Evolutionary conservation across 352 stramenopile genomes (phyloP).

Genomic region (Phytophthora tentaculata): DNA sequence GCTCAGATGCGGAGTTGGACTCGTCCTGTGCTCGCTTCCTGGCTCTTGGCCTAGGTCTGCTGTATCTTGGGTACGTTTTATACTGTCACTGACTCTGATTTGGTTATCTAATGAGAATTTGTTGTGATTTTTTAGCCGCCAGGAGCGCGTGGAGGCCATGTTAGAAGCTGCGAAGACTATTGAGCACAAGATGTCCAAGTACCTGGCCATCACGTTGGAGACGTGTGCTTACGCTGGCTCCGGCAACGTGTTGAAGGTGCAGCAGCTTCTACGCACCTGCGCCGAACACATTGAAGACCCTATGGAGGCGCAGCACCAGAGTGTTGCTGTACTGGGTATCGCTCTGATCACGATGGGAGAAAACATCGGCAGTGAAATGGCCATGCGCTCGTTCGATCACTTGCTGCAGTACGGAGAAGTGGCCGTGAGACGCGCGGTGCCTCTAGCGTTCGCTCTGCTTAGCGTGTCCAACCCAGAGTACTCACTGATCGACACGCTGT

Average conservation of each 20-base stretch:
- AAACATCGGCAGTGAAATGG: conserved; percentile 98
- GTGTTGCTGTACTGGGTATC: conserved; percentile 97
- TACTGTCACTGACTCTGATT: conserved; percentile 29
- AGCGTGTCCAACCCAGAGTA: conserved; percentile 99
- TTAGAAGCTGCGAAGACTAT: conserved; percentile 98
- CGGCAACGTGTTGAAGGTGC: conserved; percentile 99
- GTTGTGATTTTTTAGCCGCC: conserved; percentile 50
- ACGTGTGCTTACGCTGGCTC: conserved; percentile 98
- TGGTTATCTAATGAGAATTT: conserved; percentile 91
- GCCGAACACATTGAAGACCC: conserved; percentile 95
- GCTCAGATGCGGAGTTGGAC: conserved; percentile 96
- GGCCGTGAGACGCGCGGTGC: conserved; percentile 96
- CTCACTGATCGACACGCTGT: conserved; percentile 96
- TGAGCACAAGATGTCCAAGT: conserved; percentile 98
- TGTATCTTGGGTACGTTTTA: conserved; percentile 95
- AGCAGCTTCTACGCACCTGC: conserved; percentile 98
- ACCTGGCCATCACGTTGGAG: conserved; percentile 96
- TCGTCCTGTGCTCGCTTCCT: conserved; percentile 97
- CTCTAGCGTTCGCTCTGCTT: conserved; percentile 96
- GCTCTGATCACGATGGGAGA: conserved; percentile 98
- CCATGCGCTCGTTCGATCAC: conserved; percentile 98
- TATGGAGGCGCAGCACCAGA: conserved; percentile 86
- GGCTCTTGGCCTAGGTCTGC: conserved; percentile 96
- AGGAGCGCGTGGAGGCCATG: conserved; percentile 98
- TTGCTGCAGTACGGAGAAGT: conserved; percentile 99